phyloP scores from a whole-genome alignment of 2,329 filamentous ascomycete species.

The Aureobasidium subglaciale region DNA sequence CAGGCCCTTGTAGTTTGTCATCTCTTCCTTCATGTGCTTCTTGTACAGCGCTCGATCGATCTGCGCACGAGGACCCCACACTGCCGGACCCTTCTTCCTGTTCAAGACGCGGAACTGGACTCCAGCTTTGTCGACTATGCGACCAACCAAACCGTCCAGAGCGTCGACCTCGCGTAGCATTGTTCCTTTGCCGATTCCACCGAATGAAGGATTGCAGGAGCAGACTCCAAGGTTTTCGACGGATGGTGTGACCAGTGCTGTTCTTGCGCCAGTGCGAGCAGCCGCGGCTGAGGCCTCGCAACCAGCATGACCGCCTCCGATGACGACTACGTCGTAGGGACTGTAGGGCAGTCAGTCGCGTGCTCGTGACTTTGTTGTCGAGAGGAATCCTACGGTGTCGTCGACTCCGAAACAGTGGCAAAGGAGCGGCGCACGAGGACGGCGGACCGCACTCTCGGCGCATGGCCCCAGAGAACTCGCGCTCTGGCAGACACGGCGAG shows the following conservation, averaged over 20 bases:
- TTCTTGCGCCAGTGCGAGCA: constrained; percentile 79
- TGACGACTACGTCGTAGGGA: constrained; percentile 85
- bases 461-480: constrained; percentile 41
- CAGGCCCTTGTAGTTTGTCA: constrained; percentile 69
- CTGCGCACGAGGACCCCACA: constrained; percentile 94
- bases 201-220: constrained; percentile 95
- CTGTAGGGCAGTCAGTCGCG: constrained; percentile 35
- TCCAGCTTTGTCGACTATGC: constrained; percentile 86
- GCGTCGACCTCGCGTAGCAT: constrained; percentile 95
- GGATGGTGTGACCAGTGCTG: constrained; percentile 82
- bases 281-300: constrained; percentile 89
- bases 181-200: constrained; percentile 96
- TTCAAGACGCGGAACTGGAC: constrained; percentile 93
- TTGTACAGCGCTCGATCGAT: constrained; percentile 89
- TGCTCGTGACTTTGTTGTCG: not conserved
- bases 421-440: constrained; percentile 32
- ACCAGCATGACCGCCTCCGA: constrained; percentile 92
- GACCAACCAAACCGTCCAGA: constrained; percentile 78
- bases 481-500: constrained; percentile 26
- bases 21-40: constrained; percentile 82
- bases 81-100: constrained; percentile 80
- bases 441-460: constrained; percentile 39
- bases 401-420: constrained; percentile 37
- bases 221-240: constrained; percentile 86
- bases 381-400: constrained; percentile 19